Evolutionary conservation across 495 filamentous ascomycete species (phyloP), one percentile per base, ranked within the genome.

Genomic region (Cercophora sp.): DNA sequence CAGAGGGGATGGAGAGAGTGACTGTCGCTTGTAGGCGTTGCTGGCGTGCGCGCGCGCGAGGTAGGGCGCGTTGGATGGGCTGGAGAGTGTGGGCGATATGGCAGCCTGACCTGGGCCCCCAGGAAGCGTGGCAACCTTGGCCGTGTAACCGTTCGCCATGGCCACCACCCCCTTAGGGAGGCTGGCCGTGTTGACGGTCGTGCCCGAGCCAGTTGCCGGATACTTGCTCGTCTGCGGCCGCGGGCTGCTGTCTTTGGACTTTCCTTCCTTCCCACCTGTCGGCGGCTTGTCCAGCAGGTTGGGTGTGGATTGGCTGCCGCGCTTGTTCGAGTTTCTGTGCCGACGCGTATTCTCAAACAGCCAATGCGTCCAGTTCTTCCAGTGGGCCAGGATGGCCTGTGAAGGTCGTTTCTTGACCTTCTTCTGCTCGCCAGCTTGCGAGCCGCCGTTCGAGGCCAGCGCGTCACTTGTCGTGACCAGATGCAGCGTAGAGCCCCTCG

Each of bases 1-100:
- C 36, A 96, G 69, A 0, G 94, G 93, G 8, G 85, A 84, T 2
- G 93, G 93, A 0, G 94, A 97, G 10, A 94, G 72, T 2, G 93
- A 97, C 57, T 88, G 85, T 2, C 91, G 85, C 68, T 89, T 86
- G 39, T 79, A 80, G 35, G 72, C 77, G 27, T 70, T 65, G 3
- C 80, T 78, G 20, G 76, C 78, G 23, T 77, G 66, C 18, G 78
- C 62, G 20, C 77, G 76, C 6, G 62, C 56, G 11, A 41, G 20
- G 57, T 80, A 74, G n/a, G 66, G 66, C 16, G 74, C 74, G 46
- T 76, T 73, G 18, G 73, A 57, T 13, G 66, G 59, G 19, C 66
- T 69, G 11, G 66, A 63, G 15, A 74, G 59, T n/a, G 59, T 42
- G 0, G 56, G 44, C 8, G 59, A 57, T 23, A 50, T 23, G 25